Evolutionary conservation across 2,329 filamentous ascomycete species (phyloP), one percentile per base, ranked within the genome.

Genomic region (Xylaria sp.): DNA sequence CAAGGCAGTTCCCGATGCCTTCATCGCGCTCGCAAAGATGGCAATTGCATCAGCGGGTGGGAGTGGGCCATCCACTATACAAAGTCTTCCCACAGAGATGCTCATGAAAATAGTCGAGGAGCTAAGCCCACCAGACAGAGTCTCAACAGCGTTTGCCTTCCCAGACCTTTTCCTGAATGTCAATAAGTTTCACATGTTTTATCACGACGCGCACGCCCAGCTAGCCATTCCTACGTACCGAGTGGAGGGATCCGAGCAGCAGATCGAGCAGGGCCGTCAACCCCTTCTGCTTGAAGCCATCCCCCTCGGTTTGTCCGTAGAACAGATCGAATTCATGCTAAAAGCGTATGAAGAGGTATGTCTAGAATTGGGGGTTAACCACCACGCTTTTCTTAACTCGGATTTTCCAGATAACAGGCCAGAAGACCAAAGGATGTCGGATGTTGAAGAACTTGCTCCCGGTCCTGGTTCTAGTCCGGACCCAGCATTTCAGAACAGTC

Each of bases 311-410:
- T 17, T 47, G 7, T 25, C 12, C 21, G 11, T 37, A 1, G 35
- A 47, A 0, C 14, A 38, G 25, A 43, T 62, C 8, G n/a, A 11
- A 0, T 1, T 4, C 1, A 25, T 57, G 1, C 12, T 62, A 0
- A 25, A 49, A 2, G 8, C 19, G 2, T 62, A 62, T 3, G 53
- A 62, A 28, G 14, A 31, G 4, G 47, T 57, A 21, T 40, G 31
- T 17, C 4, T 17, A 11, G 19, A 17, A 0, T 37, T 21, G 2
- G 5, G 28, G 9, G 17, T 57, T 23, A 8, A 49, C 15, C 42
- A 1, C 11, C 2, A 54, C 9, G 11, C 19, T 40, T 63, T 63
- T 23, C 21, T 63, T 2, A 51, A 59, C 33, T 55, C 37, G 1
- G 3, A 3, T 9, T 59, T 63, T 31, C 49, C 42, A 6, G 15